Percentiles rank a stretch among this genome's conserved stretches.
Evolutionary conservation across 345 rosid species (phyloP).

Genomic region (Rhizophora mangle): DNA sequence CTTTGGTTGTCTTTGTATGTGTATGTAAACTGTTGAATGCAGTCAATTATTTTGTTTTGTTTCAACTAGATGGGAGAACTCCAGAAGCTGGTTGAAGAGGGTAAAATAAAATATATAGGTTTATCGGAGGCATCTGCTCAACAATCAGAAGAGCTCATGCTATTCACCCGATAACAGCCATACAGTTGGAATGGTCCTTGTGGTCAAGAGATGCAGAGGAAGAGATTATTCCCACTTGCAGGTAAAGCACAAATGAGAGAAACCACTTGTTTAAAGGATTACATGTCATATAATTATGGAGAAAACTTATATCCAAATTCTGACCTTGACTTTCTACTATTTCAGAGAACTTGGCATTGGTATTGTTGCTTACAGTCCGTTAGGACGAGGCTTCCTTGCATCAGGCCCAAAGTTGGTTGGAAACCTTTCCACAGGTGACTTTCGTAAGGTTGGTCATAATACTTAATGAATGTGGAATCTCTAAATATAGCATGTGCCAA

Average conservation of each 20-base stretch:
- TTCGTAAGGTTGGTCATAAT: constrained; percentile 35
- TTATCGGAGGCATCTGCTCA: constrained; percentile 78
- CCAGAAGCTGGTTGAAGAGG: constrained; percentile 70
- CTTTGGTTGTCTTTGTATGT: background rate
- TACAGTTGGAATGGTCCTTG: constrained; percentile 77
- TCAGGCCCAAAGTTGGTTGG: constrained; percentile 55
- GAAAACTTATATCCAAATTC: background rate
- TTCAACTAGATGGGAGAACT: constrained; percentile 45
- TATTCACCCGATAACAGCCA: constrained; percentile 67
- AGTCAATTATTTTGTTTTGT: background rate
- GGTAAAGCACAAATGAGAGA: background rate
- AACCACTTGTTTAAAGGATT: background rate
- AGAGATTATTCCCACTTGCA: constrained; percentile 50
- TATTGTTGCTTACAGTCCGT: constrained; percentile 66
- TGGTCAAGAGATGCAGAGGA: constrained; percentile 80
- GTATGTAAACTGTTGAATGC: background rate
- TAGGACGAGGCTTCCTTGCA: constrained; percentile 66
- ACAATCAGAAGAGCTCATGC: constrained; percentile 82
- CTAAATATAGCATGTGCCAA: background rate
- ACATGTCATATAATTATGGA: background rate
- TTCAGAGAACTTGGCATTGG: constrained; percentile 72
- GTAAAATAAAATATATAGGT: constrained; percentile 68
- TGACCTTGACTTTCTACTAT: constrained; percentile 5
- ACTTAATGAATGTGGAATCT: background rate
- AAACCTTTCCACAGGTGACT: constrained; percentile 36